Evolutionary conservation across 2,329 filamentous ascomycete species (phyloP), one percentile per base, ranked within the genome.

Genomic region (Diaporthe sp.): DNA sequence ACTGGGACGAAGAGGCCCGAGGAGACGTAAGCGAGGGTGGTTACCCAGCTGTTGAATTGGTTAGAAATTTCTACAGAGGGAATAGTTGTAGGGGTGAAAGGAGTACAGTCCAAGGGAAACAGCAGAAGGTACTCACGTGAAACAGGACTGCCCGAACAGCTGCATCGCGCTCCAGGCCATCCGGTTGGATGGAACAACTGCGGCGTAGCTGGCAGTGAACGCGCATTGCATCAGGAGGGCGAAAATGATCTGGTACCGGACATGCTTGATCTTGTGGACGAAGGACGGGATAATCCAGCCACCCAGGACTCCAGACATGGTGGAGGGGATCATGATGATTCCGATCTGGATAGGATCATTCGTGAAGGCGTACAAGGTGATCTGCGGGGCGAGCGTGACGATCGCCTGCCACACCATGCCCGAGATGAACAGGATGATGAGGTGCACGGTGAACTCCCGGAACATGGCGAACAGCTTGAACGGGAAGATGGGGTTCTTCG

Each of bases 331-430:
- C 69, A 79, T 73, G 22, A 73, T 80, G 39, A 80, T 74, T 42
- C 82, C 82, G 13, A 83, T 81, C 53, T 78, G 39, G 31, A 82
- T 76, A 12, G 78, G 78, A 37, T 83, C 78, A 25, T 79, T 80
- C 55, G 81, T 82, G 71, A 80, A 83, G 78, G 82, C 81, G 77
- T 80, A 82, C 0, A 82, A 72, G 1, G 80, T 80, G 12, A 77
- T 80, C 75, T 83, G 82, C 0, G 81, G 81, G 1, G 76, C 74
- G 4, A 83, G 77, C 2, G 79, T 79, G 12, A 79, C 78, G 44
- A 82, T 78, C 8, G 76, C 78, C 62, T 81, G 77, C 74, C 74
- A 75, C 25, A 75, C 61, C 74, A 75, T 75, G 34, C 82, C 82
- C 0, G 80, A 80, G 49, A 82, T 78, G 59, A 83, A 82, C 15